A percentile compares a stretch with the other conserved stretches of the same genome.
Evolutionary conservation across 345 rosid species (phyloP).

Genomic region (Excoecaria agallocha): DNA sequence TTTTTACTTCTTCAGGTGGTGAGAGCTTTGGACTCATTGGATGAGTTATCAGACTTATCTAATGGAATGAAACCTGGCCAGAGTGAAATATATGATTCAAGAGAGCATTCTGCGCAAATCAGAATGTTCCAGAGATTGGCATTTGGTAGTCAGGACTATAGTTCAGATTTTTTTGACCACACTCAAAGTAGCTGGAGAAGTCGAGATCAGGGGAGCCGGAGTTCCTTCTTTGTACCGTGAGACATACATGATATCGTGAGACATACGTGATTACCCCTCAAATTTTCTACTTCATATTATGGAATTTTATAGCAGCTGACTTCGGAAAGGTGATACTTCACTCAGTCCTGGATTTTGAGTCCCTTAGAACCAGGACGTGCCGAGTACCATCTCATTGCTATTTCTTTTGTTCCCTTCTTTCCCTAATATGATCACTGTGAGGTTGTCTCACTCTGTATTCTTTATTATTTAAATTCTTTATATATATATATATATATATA

Average conservation of each 20-base stretch:
- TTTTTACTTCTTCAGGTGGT: constrained; percentile 46
- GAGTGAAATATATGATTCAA: constrained; percentile 69
- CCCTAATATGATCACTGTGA: background rate
- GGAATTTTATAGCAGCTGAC: constrained; percentile 3
- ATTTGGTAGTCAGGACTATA: constrained; percentile 85
- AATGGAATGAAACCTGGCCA: constrained; percentile 95
- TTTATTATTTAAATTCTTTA: constrained; percentile 10
- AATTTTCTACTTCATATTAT: background rate
- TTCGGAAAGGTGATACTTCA: background rate
- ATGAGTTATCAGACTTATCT: constrained; percentile 69
- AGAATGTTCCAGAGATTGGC: constrained; percentile 95
- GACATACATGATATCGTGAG: too few relatives aligned
- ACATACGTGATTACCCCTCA: background rate
- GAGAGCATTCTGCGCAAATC: constrained; percentile 88
- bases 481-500: too few relatives aligned
- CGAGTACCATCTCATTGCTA: constrained; percentile 15
- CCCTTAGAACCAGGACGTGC: constrained; percentile 16
- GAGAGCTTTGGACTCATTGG: constrained; percentile 78
- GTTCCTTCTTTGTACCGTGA: constrained; percentile 40
- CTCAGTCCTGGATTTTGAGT: constrained; percentile 17
- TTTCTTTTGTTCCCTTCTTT: background rate
- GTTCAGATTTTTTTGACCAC: constrained; percentile 61
- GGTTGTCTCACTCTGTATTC: constrained; percentile 16
- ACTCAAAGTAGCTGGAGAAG: constrained; percentile 84
- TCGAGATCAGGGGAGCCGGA: constrained; percentile 41